Evolutionary conservation across 1,139 yeast species (phyloP), one percentile per base, ranked within the genome.

Genomic region (Hyphopichia buzzinii): DNA sequence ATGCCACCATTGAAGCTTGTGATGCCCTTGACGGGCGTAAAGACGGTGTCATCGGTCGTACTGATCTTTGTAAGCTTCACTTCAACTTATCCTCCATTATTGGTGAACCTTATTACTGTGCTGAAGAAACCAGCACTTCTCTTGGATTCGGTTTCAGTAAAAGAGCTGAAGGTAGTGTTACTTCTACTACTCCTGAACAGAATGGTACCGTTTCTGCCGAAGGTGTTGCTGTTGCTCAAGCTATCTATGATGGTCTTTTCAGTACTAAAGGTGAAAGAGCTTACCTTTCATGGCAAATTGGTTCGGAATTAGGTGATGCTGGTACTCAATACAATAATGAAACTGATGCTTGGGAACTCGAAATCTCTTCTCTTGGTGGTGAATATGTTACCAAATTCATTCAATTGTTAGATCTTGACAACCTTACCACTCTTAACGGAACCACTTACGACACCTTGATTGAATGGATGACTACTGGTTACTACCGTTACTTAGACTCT

Each of bases 221-320:
- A 19, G 32, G 32, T 30, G 32, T 30, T 16, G 32, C 32, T 10
- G 32, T 30, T 30, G 32, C 32, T 17, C 32, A 30, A 19, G 32
- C 32, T 7, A 30, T 30, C 8, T 30, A 30, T 19, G 19, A 30
- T 12, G 32, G 32, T 7, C 32, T 30, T 30, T 17, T 14, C 26
- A 21, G 16, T 14, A 7, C 27, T 8, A 30, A 30, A 13, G 32
- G 32, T 7, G 21, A 30, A 30, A 17, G 32, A 19, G 32, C 32
- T 21, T 30, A 30, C 12, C 32, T 30, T 19, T 17, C 27, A 6
- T 30, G 16, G 16, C 32, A 30, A 19, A 30, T 30, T 19, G 32
- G 26, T 5, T 30, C 32, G 8, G 32, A 19, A 12, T 22, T 30
- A 6, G 12, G 26, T 8, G 32, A 30, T 19, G 32, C 21, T 8